Evolutionary conservation across 2,329 filamentous ascomycete genomes (phyloP).

Genomic region (Bipolaris victoriae): DNA sequence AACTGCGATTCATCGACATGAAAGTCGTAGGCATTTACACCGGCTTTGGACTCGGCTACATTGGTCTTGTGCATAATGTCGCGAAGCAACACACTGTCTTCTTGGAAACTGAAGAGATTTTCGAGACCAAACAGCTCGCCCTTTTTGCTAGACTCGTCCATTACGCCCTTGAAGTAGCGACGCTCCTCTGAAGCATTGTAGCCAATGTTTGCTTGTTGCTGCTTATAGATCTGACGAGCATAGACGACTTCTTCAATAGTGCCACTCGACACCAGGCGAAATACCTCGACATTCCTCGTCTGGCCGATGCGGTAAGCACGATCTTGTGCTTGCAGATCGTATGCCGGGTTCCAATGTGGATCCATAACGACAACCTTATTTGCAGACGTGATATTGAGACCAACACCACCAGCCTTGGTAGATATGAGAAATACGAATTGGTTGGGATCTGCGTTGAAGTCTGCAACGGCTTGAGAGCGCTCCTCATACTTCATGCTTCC

Average conservation of each 20-base stretch:
- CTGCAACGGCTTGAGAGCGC: conserved; percentile 79
- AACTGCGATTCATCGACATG: conserved; percentile 54
- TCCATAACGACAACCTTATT: conserved; percentile 98
- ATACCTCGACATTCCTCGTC: conserved; percentile 90
- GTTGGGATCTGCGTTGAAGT: conserved; percentile 85
- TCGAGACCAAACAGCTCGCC: conserved; percentile 92
- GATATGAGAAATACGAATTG: conserved; percentile 97
- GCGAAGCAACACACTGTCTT: conserved; percentile 79
- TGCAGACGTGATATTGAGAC: conserved; percentile 93
- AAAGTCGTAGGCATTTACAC: conserved; percentile 78
- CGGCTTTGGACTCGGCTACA: conserved; percentile 87
- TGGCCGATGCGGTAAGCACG: conserved; percentile 96
- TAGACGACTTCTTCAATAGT: conserved; percentile 98
- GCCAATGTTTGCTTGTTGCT: conserved; percentile 97
- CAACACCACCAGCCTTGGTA: conserved; percentile 89
- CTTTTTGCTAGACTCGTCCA: conserved; percentile 79
- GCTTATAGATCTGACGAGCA: conserved; percentile 96
- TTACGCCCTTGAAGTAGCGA: conserved; percentile 93
- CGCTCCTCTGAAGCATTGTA: conserved; percentile 92
- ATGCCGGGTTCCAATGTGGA: conserved; percentile 96
- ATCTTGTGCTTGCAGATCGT: conserved; percentile 95
- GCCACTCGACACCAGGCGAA: conserved; percentile 85
- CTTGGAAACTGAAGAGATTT: conserved; percentile 85
- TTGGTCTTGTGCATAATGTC: conserved; percentile 99
- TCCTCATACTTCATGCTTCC: conserved; percentile 84